Percentiles rank a stretch among this genome's conserved stretches.
phyloP scores from a whole-genome alignment of 164 flowering plant genomes.

The Cinnamomum chago region DNA sequence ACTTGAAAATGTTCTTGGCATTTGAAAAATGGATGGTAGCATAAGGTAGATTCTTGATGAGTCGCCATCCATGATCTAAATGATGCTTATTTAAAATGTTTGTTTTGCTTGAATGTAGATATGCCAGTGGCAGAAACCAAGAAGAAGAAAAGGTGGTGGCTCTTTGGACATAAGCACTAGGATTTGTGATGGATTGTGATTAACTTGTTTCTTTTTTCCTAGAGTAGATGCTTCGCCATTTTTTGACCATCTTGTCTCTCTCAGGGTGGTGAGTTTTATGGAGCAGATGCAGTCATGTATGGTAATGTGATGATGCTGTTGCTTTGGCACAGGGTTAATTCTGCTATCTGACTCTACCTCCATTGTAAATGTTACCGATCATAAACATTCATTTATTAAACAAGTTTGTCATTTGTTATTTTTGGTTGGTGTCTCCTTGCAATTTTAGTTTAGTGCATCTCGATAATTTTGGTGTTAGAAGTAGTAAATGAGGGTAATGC shows the following conservation, averaged over 20 bases:
- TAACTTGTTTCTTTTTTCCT: neutral
- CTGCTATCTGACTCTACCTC: neutral
- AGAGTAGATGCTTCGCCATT: neutral
- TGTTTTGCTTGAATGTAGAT: constrained; percentile 29
- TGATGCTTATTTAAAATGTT: neutral
- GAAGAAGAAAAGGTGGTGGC: constrained; percentile 59
- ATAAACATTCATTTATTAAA: neutral
- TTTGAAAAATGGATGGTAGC: no score
- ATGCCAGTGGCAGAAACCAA: constrained; percentile 35
- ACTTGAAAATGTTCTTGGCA: no score
- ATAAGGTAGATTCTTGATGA: neutral
- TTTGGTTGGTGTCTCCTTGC: no score
- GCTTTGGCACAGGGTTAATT: neutral
- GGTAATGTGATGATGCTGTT: neutral
- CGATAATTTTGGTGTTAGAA: no score
- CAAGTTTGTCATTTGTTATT: neutral
- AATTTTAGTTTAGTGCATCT: no score
- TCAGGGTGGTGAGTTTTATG: neutral
- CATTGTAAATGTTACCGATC: neutral
- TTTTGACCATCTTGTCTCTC: neutral
- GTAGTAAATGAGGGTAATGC: no score
- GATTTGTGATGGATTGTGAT: constrained; percentile 9
- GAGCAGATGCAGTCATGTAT: neutral
- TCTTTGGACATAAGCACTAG: constrained; percentile 40
- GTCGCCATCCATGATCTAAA: neutral